phyloP scores from a whole-genome alignment of 495 filamentous ascomycete species.

The Lophium mytilinum region DNA sequence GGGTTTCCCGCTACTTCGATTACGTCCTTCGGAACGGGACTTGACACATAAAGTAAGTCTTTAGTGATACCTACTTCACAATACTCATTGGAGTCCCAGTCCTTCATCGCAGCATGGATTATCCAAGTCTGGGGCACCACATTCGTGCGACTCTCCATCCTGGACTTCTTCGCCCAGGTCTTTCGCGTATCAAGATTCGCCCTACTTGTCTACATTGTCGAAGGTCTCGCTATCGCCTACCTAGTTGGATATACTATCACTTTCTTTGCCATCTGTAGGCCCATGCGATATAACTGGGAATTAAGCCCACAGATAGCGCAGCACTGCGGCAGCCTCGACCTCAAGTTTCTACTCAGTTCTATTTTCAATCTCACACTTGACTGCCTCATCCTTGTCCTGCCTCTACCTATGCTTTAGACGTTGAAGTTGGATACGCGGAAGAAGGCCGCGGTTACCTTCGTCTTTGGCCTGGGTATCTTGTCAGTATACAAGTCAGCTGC shows the following conservation, averaged over 20 bases:
- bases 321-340: too few relatives aligned
- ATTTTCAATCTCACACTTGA: too few relatives aligned
- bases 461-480: slow-evolving; percentile 6
- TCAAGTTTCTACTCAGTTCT: too few relatives aligned
- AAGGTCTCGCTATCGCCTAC: not conserved
- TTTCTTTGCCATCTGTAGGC: not conserved
- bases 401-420: too few relatives aligned
- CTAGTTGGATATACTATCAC: slow-evolving; percentile 1
- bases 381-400: too few relatives aligned
- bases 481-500: not conserved
- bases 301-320: too few relatives aligned
- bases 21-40: too few relatives aligned
- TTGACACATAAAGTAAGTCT: too few relatives aligned
- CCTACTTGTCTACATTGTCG: not conserved
- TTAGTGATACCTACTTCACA: too few relatives aligned
- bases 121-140: not conserved
- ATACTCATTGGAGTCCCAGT: not conserved
- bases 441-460: not conserved
- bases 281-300: too few relatives aligned
- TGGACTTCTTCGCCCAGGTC: not conserved
- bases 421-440: not conserved
- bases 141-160: slow-evolving; percentile 4
- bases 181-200: not conserved
- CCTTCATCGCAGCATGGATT: slow-evolving; percentile 1
- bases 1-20: too few relatives aligned